Conservation (phyloP, 2,329 filamentous ascomycete genomes). For the Orbilia blumenaviensis region DNA sequence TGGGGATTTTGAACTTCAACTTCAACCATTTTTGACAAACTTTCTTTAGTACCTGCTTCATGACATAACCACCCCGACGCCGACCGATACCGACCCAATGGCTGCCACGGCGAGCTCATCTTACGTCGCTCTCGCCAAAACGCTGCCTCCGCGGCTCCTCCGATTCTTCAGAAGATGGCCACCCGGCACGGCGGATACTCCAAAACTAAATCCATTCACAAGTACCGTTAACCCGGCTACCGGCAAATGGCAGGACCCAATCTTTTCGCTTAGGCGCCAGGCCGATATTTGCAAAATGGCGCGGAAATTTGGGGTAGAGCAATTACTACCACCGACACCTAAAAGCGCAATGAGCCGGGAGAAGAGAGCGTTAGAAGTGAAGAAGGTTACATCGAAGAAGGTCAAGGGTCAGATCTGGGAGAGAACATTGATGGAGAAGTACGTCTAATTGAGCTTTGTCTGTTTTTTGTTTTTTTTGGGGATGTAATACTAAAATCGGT, state of each 20-base stretch:
- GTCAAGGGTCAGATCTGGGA: slow-evolving; percentile 97
- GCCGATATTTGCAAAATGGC: slow-evolving; percentile 91
- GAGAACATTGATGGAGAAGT: slow-evolving; percentile 79
- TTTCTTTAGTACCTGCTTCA: not conserved
- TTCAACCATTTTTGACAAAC: not conserved
- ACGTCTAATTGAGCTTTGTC: slow-evolving; percentile 60
- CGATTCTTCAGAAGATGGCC: slow-evolving; percentile 92
- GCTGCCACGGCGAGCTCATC: slow-evolving; percentile 49
- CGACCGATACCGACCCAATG: slow-evolving; percentile 43
- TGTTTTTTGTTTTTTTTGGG: not conserved
- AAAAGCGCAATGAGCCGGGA: slow-evolving; percentile 79
- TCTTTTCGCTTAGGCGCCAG: slow-evolving; percentile 84
- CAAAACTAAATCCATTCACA: slow-evolving; percentile 80
- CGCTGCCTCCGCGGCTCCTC: slow-evolving; percentile 78
- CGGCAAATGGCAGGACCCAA: slow-evolving; percentile 82
- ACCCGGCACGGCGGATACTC: slow-evolving; percentile 67
- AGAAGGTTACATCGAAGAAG: slow-evolving; percentile 75
- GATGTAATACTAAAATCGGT: not conserved
- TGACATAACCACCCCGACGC: slow-evolving; percentile 1
- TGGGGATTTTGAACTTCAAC: slow-evolving; percentile 13
- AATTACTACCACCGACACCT: slow-evolving; percentile 77
- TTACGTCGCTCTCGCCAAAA: slow-evolving; percentile 70
- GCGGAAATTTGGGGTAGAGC: slow-evolving; percentile 78
- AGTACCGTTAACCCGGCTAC: slow-evolving; percentile 80
- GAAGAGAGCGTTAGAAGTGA: slow-evolving; percentile 77